Evolutionary conservation across 208 protist genomes (phyloP).

Genomic region (Leishmania guyanensis): DNA sequence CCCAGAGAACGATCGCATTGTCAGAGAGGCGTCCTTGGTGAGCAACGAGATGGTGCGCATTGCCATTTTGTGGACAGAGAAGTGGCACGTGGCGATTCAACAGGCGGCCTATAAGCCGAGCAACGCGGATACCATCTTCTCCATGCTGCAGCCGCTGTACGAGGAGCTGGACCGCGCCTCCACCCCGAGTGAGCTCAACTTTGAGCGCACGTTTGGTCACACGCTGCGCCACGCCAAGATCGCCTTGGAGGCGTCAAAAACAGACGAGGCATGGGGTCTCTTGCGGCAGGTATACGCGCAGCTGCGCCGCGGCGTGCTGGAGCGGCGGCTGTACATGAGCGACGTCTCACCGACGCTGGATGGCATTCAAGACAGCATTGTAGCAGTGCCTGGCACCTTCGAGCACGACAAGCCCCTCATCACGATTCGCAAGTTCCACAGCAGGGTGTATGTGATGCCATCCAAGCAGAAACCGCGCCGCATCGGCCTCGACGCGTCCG

Average conservation of each 20-base stretch:
- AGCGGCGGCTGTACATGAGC: slow-evolving; percentile 80
- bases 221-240: slow-evolving; percentile 61
- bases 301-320: slow-evolving; percentile 71
- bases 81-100: slow-evolving; percentile 96
- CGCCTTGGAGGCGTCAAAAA: slow-evolving; percentile 54
- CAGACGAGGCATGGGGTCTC: slow-evolving; percentile 74
- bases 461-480: slow-evolving; percentile 99
- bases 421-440: slow-evolving; percentile 94
- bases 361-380: slow-evolving; percentile 92
- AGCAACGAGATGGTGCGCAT: slow-evolving; percentile 98
- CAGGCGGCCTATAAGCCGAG: slow-evolving; percentile 96
- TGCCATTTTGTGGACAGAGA: slow-evolving; percentile 97
- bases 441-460: slow-evolving; percentile 96
- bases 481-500: slow-evolving; percentile 95
- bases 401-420: slow-evolving; percentile 89
- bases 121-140: slow-evolving; percentile 90
- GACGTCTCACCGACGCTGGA: slow-evolving; percentile 95
- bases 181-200: slow-evolving; percentile 96
- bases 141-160: slow-evolving; percentile 96
- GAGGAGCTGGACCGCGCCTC: slow-evolving; percentile 87
- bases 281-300: slow-evolving; percentile 88
- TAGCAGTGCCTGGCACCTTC: slow-evolving; percentile 98
- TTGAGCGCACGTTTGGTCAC: slow-evolving; percentile 84
- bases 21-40: slow-evolving; percentile 97
- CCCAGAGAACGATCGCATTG: slow-evolving; percentile 70